Conservation (phyloP, 768 basidiomycete genomes). For the Hysterangium stoloniferum region DNA sequence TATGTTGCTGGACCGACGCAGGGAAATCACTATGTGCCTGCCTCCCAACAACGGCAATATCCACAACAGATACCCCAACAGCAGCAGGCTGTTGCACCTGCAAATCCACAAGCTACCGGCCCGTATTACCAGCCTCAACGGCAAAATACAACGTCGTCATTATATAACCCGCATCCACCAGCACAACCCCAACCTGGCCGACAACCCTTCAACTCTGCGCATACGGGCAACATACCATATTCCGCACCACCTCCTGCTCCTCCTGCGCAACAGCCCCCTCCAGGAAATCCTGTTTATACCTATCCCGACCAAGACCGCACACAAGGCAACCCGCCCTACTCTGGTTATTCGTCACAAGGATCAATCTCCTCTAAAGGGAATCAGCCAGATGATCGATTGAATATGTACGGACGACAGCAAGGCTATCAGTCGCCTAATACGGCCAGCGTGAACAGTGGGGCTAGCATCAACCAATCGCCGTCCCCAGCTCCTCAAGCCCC, state of each 20-base stretch:
- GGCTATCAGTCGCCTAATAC: constrained; percentile 39
- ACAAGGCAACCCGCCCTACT: too few species aligned
- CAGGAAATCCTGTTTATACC: constrained; percentile 22
- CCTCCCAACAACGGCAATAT: constrained; percentile 6
- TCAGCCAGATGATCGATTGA: not conserved
- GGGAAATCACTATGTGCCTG: constrained; percentile 11
- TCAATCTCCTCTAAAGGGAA: constrained; percentile 20
- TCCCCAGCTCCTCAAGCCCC: constrained; percentile 43
- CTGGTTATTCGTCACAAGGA: constrained; percentile 27
- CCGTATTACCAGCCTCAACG: constrained; percentile 5
- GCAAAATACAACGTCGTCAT: not conserved
- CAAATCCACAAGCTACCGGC: constrained; percentile 1
- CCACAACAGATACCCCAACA: constrained; percentile 29
- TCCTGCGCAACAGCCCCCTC: constrained; percentile 32
- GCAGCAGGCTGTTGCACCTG: constrained; percentile 16
- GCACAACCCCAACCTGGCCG: not conserved
- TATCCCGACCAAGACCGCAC: constrained; percentile 28
- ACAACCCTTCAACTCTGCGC: constrained; percentile 10
- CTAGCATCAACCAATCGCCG: constrained; percentile 36
- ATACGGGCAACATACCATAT: too few species aligned
- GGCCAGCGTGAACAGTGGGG: constrained; percentile 30
- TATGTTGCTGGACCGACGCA: constrained; percentile 12
- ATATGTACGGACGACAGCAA: constrained; percentile 14
- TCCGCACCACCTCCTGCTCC: constrained; percentile 33
- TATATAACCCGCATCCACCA: constrained; percentile 6